phyloP scores from a whole-genome alignment of 768 basidiomycete genomes.

The Daedaleopsis sinensis region DNA sequence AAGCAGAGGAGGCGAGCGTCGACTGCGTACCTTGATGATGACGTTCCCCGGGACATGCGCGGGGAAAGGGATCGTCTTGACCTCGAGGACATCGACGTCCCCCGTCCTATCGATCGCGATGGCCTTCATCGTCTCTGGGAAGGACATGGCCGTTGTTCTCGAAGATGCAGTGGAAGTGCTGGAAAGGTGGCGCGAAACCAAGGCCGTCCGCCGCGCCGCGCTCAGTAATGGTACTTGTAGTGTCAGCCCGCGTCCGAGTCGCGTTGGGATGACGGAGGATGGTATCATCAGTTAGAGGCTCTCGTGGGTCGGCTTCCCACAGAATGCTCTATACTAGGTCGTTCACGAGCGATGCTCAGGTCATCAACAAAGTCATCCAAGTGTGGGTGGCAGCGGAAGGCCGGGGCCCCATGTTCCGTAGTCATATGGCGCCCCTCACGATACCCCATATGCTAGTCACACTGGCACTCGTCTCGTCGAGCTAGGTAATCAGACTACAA shows the following conservation, averaged over 20 bases:
- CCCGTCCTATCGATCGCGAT: slow-evolving; percentile 76
- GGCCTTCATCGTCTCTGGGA: slow-evolving; percentile 67
- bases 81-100: slow-evolving; percentile 76
- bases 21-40: slow-evolving; percentile 43
- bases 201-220: slow-evolving; percentile 22
- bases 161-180: slow-evolving; percentile 2
- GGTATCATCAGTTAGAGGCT: slow-evolving; percentile 22
- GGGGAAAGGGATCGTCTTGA: slow-evolving; percentile 69
- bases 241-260: background rate
- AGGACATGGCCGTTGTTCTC: slow-evolving; percentile 42
- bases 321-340: too few relatives aligned
- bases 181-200: slow-evolving; percentile 36
- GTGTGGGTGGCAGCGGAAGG: background rate
- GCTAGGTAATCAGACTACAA: too few relatives aligned
- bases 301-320: background rate
- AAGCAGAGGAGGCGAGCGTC: background rate
- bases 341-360: too few relatives aligned
- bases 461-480: too few relatives aligned
- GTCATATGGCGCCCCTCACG: background rate
- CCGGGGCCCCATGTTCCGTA: background rate
- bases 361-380: too few relatives aligned
- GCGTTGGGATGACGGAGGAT: slow-evolving; percentile 13
- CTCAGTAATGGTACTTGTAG: slow-evolving; percentile 1
- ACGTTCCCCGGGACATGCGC: slow-evolving; percentile 61
- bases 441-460: too few relatives aligned